These are phyloP conservation scores for Backusella psychrophila DNA, from an alignment of 192 early-diverging fungal species.

Conservation along the genomic window DNA sequence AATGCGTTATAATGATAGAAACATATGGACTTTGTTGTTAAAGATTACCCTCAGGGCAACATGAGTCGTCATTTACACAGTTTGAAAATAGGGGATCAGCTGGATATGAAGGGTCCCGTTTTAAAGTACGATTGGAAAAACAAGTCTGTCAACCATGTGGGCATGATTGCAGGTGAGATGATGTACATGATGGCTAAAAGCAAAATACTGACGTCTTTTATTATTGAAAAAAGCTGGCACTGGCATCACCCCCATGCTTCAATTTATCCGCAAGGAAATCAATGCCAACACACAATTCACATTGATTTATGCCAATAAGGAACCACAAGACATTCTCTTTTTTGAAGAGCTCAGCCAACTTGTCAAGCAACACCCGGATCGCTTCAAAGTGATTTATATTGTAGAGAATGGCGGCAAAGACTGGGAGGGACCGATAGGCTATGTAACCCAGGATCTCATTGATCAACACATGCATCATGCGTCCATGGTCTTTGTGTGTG, in stretches of 20 bases:
- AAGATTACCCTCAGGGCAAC: slow-evolving; percentile 57
- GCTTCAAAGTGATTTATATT: slow-evolving; percentile 65
- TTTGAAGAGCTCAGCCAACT: slow-evolving; percentile 58
- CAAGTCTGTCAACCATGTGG: slow-evolving; percentile 61
- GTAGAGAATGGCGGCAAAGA: slow-evolving; percentile 56
- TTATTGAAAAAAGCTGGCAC: slow-evolving; percentile 50
- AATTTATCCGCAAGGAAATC: slow-evolving; percentile 63
- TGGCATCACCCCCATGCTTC: slow-evolving; percentile 69
- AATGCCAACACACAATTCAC: slow-evolving; percentile 57
- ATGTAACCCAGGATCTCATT: slow-evolving; percentile 68
- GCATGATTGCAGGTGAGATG: slow-evolving; percentile 58
- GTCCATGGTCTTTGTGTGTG: slow-evolving; percentile 45
- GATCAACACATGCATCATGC: slow-evolving; percentile 60
- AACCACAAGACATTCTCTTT: slow-evolving; percentile 67
- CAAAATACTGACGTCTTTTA: too few relatives aligned
- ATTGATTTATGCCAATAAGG: slow-evolving; percentile 68
- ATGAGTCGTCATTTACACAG: slow-evolving; percentile 57
- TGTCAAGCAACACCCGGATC: slow-evolving; percentile 54
- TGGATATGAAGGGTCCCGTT: slow-evolving; percentile 77
- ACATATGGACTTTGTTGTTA: slow-evolving; percentile 70
- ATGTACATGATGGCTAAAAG: too few relatives aligned
- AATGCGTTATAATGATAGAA: slow-evolving; percentile 23
- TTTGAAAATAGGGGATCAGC: slow-evolving; percentile 66
- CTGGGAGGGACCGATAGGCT: slow-evolving; percentile 78
- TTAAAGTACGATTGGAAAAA: slow-evolving; percentile 58